Conservation (phyloP, 331 rosid genomes). For the Spiraea crenata region DNA sequence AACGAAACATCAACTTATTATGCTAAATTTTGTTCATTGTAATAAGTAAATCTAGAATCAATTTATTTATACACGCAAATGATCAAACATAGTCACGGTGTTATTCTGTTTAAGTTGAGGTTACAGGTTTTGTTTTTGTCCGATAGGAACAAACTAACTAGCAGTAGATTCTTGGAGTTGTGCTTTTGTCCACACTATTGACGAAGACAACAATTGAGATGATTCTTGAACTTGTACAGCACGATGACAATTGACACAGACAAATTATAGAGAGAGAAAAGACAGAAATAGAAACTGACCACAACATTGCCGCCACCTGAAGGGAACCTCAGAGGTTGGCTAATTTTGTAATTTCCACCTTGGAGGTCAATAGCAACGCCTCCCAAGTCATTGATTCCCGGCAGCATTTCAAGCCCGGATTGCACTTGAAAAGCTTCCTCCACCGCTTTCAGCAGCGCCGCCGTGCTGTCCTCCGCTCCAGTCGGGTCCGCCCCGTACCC, state of each 20-base stretch:
- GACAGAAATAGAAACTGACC: constrained; percentile 35
- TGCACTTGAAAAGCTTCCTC: constrained; percentile 35
- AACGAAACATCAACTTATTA: no score
- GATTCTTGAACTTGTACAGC: not conserved
- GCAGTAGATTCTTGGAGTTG: no score
- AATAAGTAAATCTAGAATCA: no score
- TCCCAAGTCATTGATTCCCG: constrained; percentile 56
- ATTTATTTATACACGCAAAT: no score
- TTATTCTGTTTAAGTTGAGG: no score
- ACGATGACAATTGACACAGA: constrained; percentile 11
- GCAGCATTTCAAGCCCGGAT: constrained; percentile 39
- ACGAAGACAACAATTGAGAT: not conserved
- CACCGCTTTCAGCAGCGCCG: constrained; percentile 40
- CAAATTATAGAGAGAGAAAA: not conserved
- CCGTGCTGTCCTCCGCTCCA: constrained; percentile 50
- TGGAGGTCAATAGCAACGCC: constrained; percentile 57
- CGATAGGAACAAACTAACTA: no score
- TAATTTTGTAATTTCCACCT: constrained; percentile 60
- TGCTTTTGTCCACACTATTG: no score
- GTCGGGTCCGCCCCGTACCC: constrained; percentile 66
- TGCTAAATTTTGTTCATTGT: no score
- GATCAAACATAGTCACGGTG: no score
- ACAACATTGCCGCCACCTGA: constrained; percentile 51
- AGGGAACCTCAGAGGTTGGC: constrained; percentile 53
- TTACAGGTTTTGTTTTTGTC: no score